phyloP scores from a whole-genome alignment of 2,329 filamentous ascomycete genomes.

The Microdochium trichocladiopsis region DNA sequence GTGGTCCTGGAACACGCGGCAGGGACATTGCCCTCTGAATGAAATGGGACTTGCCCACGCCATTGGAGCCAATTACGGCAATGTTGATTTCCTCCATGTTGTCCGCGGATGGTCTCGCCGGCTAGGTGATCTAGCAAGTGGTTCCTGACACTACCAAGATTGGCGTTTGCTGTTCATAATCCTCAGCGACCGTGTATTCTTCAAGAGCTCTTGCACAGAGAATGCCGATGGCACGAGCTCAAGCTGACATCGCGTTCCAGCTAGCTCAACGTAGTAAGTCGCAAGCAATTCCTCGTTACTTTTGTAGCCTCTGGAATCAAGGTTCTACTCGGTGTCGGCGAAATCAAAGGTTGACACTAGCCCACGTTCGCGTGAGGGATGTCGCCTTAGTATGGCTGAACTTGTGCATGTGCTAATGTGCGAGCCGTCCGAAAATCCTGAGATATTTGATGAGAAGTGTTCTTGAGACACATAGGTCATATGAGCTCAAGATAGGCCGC shows the following conservation, averaged over 20 bases:
- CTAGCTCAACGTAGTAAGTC: neutral
- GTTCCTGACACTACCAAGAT: neutral
- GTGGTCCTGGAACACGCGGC: conserved; percentile 41
- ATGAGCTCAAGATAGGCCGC: too few relatives aligned
- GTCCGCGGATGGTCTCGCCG: conserved; percentile 3
- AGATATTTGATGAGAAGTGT: too few relatives aligned
- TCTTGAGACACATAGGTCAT: too few relatives aligned
- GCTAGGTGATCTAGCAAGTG: neutral
- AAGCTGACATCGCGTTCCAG: neutral
- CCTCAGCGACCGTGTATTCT: neutral
- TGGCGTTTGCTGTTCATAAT: neutral
- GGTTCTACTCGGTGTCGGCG: too few relatives aligned
- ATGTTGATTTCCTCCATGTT: conserved; percentile 57
- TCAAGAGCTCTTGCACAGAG: neutral
- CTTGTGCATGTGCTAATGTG: too few relatives aligned
- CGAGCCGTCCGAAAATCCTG: too few relatives aligned
- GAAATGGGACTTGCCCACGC: conserved; percentile 62
- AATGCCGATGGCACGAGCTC: too few relatives aligned
- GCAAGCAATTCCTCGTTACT: too few relatives aligned
- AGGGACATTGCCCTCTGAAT: conserved; percentile 57
- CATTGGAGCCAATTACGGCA: conserved; percentile 58
- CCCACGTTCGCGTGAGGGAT: too few relatives aligned
- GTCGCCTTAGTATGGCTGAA: too few relatives aligned
- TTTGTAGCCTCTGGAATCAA: too few relatives aligned
- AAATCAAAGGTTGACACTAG: too few relatives aligned